phyloP scores from a whole-genome alignment of 768 basidiomycete species.

The Boletus coccyginus region DNA sequence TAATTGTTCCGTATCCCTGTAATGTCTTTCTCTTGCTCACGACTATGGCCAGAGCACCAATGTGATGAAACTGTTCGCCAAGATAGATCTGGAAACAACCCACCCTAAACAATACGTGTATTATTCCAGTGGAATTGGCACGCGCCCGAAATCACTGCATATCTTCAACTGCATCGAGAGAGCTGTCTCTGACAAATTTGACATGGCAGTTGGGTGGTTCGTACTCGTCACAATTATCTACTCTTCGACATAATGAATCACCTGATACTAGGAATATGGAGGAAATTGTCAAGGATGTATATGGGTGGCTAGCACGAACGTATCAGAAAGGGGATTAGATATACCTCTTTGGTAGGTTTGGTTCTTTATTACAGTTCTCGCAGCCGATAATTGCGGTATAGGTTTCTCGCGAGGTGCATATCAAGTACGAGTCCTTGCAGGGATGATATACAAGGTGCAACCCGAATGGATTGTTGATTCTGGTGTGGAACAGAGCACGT shows the following conservation, averaged over 20 bases:
- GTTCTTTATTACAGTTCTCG: neutral
- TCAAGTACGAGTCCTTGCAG: slow-evolving; percentile 39
- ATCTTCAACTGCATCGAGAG: slow-evolving; percentile 18
- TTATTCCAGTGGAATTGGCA: slow-evolving; percentile 40
- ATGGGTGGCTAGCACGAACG: slow-evolving; percentile 30
- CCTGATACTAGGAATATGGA: slow-evolving; percentile 33
- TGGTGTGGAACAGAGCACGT: neutral
- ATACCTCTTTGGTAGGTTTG: slow-evolving; percentile 32
- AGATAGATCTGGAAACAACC: slow-evolving; percentile 20
- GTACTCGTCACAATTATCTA: neutral
- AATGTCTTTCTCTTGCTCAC: neutral
- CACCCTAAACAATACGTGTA: slow-evolving; percentile 30
- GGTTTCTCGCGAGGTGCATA: slow-evolving; percentile 46
- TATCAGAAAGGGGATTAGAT: slow-evolving; percentile 34
- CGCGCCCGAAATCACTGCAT: slow-evolving; percentile 29
- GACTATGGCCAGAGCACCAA: slow-evolving; percentile 34
- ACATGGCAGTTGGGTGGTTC: slow-evolving; percentile 39
- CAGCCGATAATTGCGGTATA: neutral
- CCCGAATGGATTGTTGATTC: too few relatives aligned
- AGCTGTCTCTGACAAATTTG: slow-evolving; percentile 26
- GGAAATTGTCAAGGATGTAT: slow-evolving; percentile 32
- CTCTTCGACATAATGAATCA: neutral
- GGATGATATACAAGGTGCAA: slow-evolving; percentile 38
- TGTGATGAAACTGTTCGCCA: slow-evolving; percentile 35
- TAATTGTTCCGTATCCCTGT: neutral